Evolutionary conservation across 768 basidiomycete species (phyloP).

Genomic region (Megacollybia marginata): DNA sequence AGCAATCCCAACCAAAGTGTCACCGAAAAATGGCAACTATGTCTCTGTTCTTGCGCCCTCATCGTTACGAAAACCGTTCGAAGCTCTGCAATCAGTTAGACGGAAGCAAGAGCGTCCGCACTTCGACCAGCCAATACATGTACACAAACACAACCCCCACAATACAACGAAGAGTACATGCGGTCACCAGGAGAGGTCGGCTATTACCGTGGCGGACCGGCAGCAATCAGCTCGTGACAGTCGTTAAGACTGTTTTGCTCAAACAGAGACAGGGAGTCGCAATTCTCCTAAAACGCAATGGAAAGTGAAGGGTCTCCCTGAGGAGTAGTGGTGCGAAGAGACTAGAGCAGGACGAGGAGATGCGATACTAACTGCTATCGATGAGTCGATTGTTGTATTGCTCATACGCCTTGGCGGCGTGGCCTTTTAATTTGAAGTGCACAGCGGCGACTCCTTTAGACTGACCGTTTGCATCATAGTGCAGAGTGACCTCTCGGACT

Average conservation of each 20-base stretch:
- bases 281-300: conserved; percentile 26
- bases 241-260: background rate
- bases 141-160: no score
- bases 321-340: conserved; percentile 19
- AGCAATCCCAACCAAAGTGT: conserved; percentile 17
- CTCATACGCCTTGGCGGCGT: conserved; percentile 86
- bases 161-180: no score
- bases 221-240: background rate
- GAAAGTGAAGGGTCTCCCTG: conserved; percentile 6
- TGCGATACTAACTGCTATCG: conserved; percentile 99
- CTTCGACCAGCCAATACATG: no score
- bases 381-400: conserved; percentile 98
- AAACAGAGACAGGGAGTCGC: conserved; percentile 38
- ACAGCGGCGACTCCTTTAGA: conserved; percentile 90
- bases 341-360: conserved; percentile 33
- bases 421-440: conserved; percentile 78
- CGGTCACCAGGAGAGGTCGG: no score
- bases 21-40: conserved; percentile 15
- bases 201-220: no score
- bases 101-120: no score
- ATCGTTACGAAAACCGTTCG: background rate
- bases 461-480: conserved; percentile 78
- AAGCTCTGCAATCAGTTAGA: background rate
- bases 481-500: conserved; percentile 74
- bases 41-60: conserved; percentile 28